Percentiles rank a stretch among this genome's conserved stretches.
Conservation (phyloP, 768 basidiomycete species). For the Lactifluus echinatus region DNA sequence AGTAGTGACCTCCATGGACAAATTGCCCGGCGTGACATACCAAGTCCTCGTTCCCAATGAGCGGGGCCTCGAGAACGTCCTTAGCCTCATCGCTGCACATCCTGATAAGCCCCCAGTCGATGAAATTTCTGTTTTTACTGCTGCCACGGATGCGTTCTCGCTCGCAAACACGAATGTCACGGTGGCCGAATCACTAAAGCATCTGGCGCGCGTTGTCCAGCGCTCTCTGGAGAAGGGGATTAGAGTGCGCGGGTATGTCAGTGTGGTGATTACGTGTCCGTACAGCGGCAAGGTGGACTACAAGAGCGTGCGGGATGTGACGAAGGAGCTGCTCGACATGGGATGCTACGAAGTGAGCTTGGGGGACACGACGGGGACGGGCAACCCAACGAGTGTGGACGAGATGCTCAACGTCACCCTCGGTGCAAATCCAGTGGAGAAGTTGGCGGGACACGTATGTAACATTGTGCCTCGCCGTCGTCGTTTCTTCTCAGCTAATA, state of each 20-base stretch:
- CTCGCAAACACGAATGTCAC: constrained; percentile 78
- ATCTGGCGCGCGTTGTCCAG: constrained; percentile 52
- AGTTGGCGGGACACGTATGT: constrained; percentile 66
- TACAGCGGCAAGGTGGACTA: constrained; percentile 74
- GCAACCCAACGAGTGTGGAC: constrained; percentile 59
- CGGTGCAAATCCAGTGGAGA: constrained; percentile 48
- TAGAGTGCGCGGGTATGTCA: constrained; percentile 78
- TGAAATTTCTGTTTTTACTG: constrained; percentile 85
- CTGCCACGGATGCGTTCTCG: constrained; percentile 81
- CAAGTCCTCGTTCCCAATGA: constrained; percentile 78
- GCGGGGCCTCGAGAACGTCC: constrained; percentile 63
- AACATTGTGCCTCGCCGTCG: not conserved
- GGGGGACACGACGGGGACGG: constrained; percentile 88
- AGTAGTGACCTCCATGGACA: constrained; percentile 53
- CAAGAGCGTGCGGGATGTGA: constrained; percentile 54
- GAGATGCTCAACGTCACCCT: constrained; percentile 65
- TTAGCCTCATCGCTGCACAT: constrained; percentile 41
- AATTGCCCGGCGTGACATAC: constrained; percentile 49
- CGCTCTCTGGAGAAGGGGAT: constrained; percentile 53
- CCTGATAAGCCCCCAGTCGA: constrained; percentile 47
- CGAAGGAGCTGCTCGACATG: constrained; percentile 70
- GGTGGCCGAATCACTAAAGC: constrained; percentile 57
- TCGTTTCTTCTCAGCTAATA: not conserved
- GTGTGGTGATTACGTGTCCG: constrained; percentile 76
- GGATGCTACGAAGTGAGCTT: constrained; percentile 91